Conservation (phyloP, 108 stramenopile genomes). For the Nitzschia putrida region DNA sequence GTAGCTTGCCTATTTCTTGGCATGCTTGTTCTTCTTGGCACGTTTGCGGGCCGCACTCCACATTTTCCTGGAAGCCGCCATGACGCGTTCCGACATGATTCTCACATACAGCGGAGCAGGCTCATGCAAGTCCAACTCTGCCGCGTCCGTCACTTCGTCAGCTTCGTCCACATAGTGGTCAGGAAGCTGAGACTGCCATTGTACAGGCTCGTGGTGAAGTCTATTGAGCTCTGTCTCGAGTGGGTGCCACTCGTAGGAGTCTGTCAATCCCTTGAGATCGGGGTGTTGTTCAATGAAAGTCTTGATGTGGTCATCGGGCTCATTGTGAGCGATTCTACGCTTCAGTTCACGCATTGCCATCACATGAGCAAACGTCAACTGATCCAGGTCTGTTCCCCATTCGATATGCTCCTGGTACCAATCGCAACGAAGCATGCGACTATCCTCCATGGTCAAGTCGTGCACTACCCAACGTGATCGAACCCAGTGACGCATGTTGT, state of each 20-base stretch:
- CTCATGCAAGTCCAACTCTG: neutral
- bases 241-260: slow-evolving; percentile 79
- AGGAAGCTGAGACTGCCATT: slow-evolving; percentile 28
- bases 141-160: slow-evolving; percentile 2
- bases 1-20: too few relatives aligned
- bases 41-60: slow-evolving; percentile 31
- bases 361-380: slow-evolving; percentile 75
- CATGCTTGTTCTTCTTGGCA: slow-evolving; percentile 12
- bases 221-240: slow-evolving; percentile 48
- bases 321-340: slow-evolving; percentile 49
- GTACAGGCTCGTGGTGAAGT: slow-evolving; percentile 28
- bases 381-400: slow-evolving; percentile 69
- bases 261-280: slow-evolving; percentile 40
- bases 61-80: slow-evolving; percentile 39
- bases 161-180: slow-evolving; percentile 20
- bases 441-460: slow-evolving; percentile 66
- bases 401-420: slow-evolving; percentile 79
- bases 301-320: slow-evolving; percentile 48
- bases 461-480: slow-evolving; percentile 76
- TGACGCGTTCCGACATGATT: slow-evolving; percentile 49
- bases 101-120: slow-evolving; percentile 36
- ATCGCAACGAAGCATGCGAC: slow-evolving; percentile 72
- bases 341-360: slow-evolving; percentile 71
- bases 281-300: slow-evolving; percentile 33
- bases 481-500: slow-evolving; percentile 67